A percentile compares a stretch with the other conserved stretches of the same genome.
phyloP scores from a whole-genome alignment of 192 early-diverging fungal species.

The Coemansia sp. region DNA sequence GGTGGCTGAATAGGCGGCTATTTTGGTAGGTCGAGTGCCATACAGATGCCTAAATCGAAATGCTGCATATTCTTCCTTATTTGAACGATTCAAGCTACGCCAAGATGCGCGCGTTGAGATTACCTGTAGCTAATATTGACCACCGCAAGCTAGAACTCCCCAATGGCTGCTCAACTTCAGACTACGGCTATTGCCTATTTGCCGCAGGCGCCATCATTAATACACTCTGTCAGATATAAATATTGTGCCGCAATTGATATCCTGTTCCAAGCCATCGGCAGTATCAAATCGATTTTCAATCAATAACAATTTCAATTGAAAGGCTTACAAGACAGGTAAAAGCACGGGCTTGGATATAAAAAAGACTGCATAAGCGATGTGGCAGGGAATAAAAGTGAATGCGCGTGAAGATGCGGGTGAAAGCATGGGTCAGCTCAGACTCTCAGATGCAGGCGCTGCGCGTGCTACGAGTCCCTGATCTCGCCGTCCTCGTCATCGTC shows the following conservation, averaged over 20 bases:
- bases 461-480: conserved; percentile 22
- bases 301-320: no score
- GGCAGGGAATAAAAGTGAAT: not conserved
- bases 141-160: no score
- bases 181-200: no score
- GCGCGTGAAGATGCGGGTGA: not conserved
- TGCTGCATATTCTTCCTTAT: not conserved
- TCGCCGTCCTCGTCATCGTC: conserved; percentile 53
- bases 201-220: no score
- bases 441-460: not conserved
- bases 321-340: not conserved
- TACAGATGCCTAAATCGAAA: not conserved
- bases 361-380: not conserved
- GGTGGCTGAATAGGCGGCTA: not conserved
- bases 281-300: not conserved
- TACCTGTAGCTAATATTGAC: no score
- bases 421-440: not conserved
- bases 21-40: not conserved
- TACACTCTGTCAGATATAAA: no score
- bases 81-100: not conserved
- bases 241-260: no score
- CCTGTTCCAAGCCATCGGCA: not conserved
- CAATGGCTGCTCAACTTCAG: no score
- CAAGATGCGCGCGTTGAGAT: no score
- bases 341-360: not conserved